A percentile compares a stretch with the other conserved stretches of the same genome.
Conservation (phyloP, 208 protist genomes). For the Histomonas meleagridis region DNA sequence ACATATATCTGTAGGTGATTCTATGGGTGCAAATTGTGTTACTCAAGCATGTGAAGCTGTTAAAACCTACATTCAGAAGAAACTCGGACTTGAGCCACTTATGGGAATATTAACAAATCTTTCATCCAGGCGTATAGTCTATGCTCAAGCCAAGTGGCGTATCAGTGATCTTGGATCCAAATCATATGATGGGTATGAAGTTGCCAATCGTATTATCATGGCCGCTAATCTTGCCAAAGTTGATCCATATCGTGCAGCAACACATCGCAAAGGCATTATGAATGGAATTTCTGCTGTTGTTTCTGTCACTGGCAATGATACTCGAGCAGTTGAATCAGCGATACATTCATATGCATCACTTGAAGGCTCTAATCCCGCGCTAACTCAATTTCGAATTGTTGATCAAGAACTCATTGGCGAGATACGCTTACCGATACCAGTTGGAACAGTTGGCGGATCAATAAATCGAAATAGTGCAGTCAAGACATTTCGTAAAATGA, state of each 20-base stretch:
- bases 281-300: conserved; percentile 10
- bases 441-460: conserved; percentile 12
- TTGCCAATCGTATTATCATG: neutral
- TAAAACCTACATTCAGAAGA: neutral
- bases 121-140: neutral
- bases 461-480: neutral
- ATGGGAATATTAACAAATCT: conserved; percentile 10
- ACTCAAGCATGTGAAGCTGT: conserved; percentile 23
- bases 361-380: neutral
- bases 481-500: neutral
- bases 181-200: neutral
- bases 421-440: neutral
- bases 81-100: neutral
- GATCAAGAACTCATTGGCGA: neutral
- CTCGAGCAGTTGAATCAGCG: conserved; percentile 24
- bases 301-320: neutral
- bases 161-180: neutral
- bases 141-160: neutral
- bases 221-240: neutral
- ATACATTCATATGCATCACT: neutral
- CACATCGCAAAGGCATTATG: conserved; percentile 34
- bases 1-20: neutral
- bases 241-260: neutral
- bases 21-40: conserved; percentile 28
- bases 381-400: neutral